Percentiles rank a stretch among this genome's conserved stretches.
Conservation (phyloP, 768 basidiomycete genomes). For the Mycena olivaceomarginata region DNA sequence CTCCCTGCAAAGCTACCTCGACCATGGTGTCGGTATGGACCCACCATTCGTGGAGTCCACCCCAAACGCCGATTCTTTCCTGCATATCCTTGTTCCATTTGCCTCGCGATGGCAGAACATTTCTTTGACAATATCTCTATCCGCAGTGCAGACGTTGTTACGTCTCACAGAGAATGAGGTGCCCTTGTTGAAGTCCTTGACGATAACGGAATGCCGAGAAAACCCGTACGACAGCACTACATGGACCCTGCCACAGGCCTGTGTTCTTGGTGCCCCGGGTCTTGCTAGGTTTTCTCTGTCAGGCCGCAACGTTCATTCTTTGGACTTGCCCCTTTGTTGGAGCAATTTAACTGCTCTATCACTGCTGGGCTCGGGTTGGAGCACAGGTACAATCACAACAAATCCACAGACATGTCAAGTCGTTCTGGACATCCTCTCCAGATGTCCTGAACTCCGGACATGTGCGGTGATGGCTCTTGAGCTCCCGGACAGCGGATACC, state of each 20-base stretch:
- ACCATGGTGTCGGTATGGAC: not conserved
- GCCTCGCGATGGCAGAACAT: constrained; percentile 15
- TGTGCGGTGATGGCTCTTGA: constrained; percentile 5
- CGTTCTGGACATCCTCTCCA: constrained; percentile 8
- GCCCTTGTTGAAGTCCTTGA: not conserved
- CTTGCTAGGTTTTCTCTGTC: not conserved
- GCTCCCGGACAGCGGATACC: not conserved
- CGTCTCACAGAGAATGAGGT: constrained; percentile 9
- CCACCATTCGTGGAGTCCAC: not conserved
- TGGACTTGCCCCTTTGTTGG: constrained; percentile 9
- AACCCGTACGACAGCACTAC: not conserved
- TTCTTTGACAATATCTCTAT: not conserved
- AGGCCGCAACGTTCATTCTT: not conserved
- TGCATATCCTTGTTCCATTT: not conserved
- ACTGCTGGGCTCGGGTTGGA: not conserved
- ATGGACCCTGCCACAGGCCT: not conserved
- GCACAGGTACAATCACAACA: not conserved
- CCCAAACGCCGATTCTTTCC: not conserved
- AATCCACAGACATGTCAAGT: not conserved
- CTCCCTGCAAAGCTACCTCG: not conserved
- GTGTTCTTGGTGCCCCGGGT: not conserved
- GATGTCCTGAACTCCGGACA: not conserved
- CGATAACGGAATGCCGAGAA: not conserved
- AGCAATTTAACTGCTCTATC: not conserved
- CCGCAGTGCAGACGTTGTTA: not conserved